A percentile compares a stretch with the other conserved stretches of the same genome.
These are phyloP conservation scores for Zygosaccharomyces lentus DNA, from an alignment of 805 yeast genomes.

Conservation along the genomic window DNA sequence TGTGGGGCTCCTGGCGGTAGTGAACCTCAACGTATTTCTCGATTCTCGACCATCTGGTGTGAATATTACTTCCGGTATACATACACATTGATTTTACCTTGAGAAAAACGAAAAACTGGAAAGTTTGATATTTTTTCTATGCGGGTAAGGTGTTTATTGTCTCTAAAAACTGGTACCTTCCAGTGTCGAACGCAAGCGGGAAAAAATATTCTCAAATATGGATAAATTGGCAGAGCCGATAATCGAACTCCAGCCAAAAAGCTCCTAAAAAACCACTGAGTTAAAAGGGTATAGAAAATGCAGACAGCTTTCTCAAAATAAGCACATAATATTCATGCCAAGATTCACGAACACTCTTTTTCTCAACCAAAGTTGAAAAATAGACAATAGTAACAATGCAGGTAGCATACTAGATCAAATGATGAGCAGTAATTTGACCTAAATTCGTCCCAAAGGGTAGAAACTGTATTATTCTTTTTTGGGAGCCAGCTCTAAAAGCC, in stretches of 20 bases:
- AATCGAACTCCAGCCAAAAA: not conserved
- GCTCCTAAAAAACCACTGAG: not conserved
- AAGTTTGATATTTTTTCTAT: not conserved
- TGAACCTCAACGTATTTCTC: not conserved
- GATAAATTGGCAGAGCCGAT: too few relatives aligned
- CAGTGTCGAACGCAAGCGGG: not conserved
- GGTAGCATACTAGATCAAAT: not conserved
- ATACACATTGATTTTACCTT: not conserved
- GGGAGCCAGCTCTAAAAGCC: slow-evolving; percentile 1
- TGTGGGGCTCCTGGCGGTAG: not conserved
- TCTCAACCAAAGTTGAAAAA: not conserved
- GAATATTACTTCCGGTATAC: not conserved
- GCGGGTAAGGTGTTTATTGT: not conserved
- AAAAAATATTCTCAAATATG: too few relatives aligned
- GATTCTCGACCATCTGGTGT: too few relatives aligned
- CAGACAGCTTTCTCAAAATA: too few relatives aligned
- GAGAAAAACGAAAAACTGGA: not conserved
- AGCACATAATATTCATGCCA: too few relatives aligned
- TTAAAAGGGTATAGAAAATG: not conserved
- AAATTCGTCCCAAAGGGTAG: not conserved
- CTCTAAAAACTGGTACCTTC: not conserved
- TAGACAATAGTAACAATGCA: not conserved
- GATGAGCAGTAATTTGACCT: not conserved
- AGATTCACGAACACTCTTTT: too few relatives aligned
- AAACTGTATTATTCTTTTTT: not conserved